Evolutionary conservation across 495 filamentous ascomycete species (phyloP), one percentile per base, ranked within the genome.

Genomic region (Bathelium albidoporum): DNA sequence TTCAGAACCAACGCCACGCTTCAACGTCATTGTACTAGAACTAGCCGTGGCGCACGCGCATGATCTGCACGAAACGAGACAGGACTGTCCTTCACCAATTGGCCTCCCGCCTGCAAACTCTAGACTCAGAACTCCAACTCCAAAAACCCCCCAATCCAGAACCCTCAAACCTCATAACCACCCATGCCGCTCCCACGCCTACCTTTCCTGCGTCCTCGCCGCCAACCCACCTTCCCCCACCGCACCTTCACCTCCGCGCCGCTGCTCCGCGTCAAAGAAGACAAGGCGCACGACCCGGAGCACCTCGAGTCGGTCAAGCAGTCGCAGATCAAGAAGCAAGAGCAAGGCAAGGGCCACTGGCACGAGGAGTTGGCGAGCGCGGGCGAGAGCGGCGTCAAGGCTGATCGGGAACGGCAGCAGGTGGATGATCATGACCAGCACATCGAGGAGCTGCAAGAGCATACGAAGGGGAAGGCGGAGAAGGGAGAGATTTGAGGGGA

Each of bases 401-500:
- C 73, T 4, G 73, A 75, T 44, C 52, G 62, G 45, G 59, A 72
- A n/a, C n/a, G n/a, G n/a, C n/a, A n/a, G 53, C 43, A 74, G 31
- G 69, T 72, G 1, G 41, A 70, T 4, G 72, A 72, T 52, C 67
- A 72, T 61, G 71, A 63, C 1, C 26, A 67, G 58, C 69, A 74
- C 59, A 72, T 75, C 59, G 68, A 69, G 63, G 65, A 75, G 2
- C 52, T 75, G 66, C 73, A 75, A 66, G 59, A 73, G 68, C 32
- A 71, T 65, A 71, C 67, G 39, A 62, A 61, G 60, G 62, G 67
- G 61, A 63, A 70, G 66, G 64, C 59, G 18, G 71, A 74, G 66
- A 65, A 70, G 60, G 64, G 49, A 24, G 49, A 55, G 24, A 55
- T 55, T 28, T 55, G 49, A 55, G 9, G 16, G 34, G 34, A 14